Conservation (phyloP, 352 stramenopile species). For the Globisporangium solare region DNA sequence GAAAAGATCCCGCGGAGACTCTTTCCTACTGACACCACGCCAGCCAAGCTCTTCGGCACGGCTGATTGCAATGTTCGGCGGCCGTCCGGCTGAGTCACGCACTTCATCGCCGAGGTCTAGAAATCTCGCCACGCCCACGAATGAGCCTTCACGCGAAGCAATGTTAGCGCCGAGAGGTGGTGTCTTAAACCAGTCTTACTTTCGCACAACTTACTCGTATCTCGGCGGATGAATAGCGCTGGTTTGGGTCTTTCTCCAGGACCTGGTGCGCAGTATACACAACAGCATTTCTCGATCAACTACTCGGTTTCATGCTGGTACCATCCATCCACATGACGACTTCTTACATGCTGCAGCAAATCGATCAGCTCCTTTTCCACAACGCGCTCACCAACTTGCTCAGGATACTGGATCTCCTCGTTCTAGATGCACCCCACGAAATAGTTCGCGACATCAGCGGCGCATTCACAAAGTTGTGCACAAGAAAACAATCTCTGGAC, state of each 20-base stretch:
- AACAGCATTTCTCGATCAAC: too few species aligned
- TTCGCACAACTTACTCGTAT: slow-evolving; percentile 48
- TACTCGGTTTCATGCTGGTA: too few species aligned
- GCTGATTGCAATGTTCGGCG: slow-evolving; percentile 26
- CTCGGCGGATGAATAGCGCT: slow-evolving; percentile 56
- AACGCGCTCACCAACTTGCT: slow-evolving; percentile 34
- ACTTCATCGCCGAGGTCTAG: slow-evolving; percentile 64
- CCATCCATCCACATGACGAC: neutral
- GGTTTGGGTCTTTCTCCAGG: slow-evolving; percentile 62
- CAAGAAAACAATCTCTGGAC: neutral
- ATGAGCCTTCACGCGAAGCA: slow-evolving; percentile 29
- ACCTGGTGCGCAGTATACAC: slow-evolving; percentile 29
- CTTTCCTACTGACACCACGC: slow-evolving; percentile 49
- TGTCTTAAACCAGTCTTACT: neutral
- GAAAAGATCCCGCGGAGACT: slow-evolving; percentile 51
- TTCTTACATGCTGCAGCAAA: slow-evolving; percentile 50
- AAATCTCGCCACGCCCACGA: slow-evolving; percentile 74
- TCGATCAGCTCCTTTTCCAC: slow-evolving; percentile 61
- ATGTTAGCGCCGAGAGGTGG: neutral
- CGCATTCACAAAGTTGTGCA: too few species aligned
- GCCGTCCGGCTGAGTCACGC: slow-evolving; percentile 49
- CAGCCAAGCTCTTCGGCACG: slow-evolving; percentile 24
- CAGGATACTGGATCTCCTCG: slow-evolving; percentile 52
- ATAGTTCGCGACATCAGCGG: neutral
- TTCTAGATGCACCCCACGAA: slow-evolving; percentile 24